Conservation (phyloP, 2,329 filamentous ascomycete species). For the Ophiosphaerella narmari region DNA sequence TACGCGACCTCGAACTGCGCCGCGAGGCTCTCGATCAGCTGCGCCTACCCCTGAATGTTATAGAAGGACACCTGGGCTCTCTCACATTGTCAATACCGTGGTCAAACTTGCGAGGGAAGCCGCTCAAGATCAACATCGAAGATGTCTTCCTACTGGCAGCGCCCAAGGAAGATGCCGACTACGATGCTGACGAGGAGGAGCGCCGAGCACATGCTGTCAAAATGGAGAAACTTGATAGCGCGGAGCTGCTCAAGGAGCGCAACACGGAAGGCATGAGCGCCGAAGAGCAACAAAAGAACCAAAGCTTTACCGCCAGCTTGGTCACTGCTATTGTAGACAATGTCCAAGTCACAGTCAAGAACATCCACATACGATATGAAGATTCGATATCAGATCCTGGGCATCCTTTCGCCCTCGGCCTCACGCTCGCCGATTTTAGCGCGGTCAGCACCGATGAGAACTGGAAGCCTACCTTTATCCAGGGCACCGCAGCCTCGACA, state of each 20-base stretch:
- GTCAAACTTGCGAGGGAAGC: constrained; percentile 94
- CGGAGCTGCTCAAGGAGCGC: constrained; percentile 89
- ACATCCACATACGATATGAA: constrained; percentile 97
- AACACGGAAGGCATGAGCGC: constrained; percentile 90
- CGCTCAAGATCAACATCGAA: constrained; percentile 92
- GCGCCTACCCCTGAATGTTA: constrained; percentile 92
- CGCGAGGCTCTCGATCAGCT: constrained; percentile 96
- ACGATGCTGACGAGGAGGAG: constrained; percentile 91
- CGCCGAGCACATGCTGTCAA: constrained; percentile 86
- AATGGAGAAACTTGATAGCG: constrained; percentile 97
- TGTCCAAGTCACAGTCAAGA: constrained; percentile 95
- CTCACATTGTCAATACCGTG: constrained; percentile 94
- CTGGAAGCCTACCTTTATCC: constrained; percentile 96
- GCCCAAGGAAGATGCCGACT: constrained; percentile 92
- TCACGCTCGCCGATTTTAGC: constrained; percentile 95
- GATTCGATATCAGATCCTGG: constrained; percentile 94
- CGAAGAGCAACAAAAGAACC: constrained; percentile 95
- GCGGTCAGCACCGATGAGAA: constrained; percentile 93
- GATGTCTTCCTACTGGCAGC: constrained; percentile 96
- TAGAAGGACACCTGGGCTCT: constrained; percentile 90
- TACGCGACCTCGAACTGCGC: constrained; percentile 88
- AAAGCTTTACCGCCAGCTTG: constrained; percentile 95
- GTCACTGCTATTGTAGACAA: constrained; percentile 98
- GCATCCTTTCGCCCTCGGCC: constrained; percentile 89
- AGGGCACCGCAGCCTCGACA: constrained; percentile 78